These are phyloP conservation scores for Colletotrichum brevisporum DNA, from an alignment of 2,329 filamentous ascomycete genomes.

Conservation along the genomic window DNA sequence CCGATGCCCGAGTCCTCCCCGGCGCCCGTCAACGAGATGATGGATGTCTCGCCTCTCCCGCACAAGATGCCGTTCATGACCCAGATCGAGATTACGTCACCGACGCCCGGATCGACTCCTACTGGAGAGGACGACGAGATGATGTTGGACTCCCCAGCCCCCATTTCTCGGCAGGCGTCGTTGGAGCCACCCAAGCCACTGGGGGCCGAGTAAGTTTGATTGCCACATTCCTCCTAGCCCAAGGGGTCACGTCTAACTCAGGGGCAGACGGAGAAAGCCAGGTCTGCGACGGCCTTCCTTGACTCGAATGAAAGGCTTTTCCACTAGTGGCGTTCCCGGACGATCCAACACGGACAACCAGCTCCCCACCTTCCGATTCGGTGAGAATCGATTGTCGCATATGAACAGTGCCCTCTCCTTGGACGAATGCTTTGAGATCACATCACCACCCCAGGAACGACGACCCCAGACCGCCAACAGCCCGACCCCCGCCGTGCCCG, in stretches of 20 bases:
- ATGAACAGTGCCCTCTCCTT: conserved; percentile 73
- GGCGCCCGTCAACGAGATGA: conserved; percentile 77
- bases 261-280: conserved; percentile 74
- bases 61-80: conserved; percentile 82
- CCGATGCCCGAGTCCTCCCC: conserved; percentile 88
- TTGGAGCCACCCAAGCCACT: conserved; percentile 65
- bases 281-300: conserved; percentile 82
- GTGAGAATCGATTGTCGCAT: conserved; percentile 50
- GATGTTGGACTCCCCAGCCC: conserved; percentile 70
- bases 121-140: conserved; percentile 63
- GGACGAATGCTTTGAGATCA: conserved; percentile 81
- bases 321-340: conserved; percentile 74
- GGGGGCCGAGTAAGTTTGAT: conserved; percentile 65
- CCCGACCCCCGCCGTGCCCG: conserved; percentile 67
- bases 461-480: conserved; percentile 73
- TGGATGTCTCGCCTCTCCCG: conserved; percentile 95
- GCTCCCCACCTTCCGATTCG: conserved; percentile 81
- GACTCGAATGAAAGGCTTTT: conserved; percentile 80
- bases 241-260: conserved; percentile 37
- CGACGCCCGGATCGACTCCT: conserved; percentile 72
- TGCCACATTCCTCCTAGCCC: conserved; percentile 23
- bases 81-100: conserved; percentile 79
- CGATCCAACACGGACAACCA: conserved; percentile 75
- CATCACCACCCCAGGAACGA: conserved; percentile 82
- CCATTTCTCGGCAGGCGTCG: conserved; percentile 61